These are phyloP conservation scores for Primulina eburnea DNA, from an alignment of 257 asterid species.

Conservation along the genomic window DNA sequence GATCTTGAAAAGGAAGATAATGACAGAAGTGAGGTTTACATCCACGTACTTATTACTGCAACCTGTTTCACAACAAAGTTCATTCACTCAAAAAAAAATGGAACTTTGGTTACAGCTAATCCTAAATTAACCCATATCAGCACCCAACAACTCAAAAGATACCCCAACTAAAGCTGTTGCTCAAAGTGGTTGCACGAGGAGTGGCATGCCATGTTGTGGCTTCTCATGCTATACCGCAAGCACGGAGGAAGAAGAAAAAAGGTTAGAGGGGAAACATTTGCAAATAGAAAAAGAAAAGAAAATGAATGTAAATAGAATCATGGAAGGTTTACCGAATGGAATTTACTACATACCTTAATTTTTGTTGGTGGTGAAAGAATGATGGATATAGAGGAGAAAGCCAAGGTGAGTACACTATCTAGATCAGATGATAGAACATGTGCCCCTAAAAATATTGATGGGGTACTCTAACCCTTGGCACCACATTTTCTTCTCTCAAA, in stretches of 20 bases:
- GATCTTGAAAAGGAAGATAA: background rate
- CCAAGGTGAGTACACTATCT: background rate
- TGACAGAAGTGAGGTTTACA: background rate
- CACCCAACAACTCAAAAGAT: background rate
- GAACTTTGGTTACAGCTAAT: background rate
- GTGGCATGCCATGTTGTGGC: background rate
- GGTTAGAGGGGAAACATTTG: too few relatives aligned
- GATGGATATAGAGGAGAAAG: background rate
- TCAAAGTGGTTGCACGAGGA: background rate
- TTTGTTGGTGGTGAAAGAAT: background rate
- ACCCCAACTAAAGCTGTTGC: background rate
- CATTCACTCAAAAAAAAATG: background rate
- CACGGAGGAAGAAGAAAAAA: too few relatives aligned
- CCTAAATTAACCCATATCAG: background rate
- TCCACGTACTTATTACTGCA: background rate
- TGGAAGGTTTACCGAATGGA: too few relatives aligned
- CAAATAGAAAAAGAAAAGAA: too few relatives aligned
- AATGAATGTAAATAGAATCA: too few relatives aligned
- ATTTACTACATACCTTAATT: too few relatives aligned
- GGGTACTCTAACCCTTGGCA: background rate
- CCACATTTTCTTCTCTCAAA: slow-evolving; percentile 1
- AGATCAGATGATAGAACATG: background rate
- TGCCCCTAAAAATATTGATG: background rate
- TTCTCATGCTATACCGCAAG: too few relatives aligned
- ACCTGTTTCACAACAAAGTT: background rate